A percentile compares a stretch with the other conserved stretches of the same genome.
These are phyloP conservation scores for Hsuehochloa calcarea DNA, from an alignment of 176 grass and related monocot genomes.

Conservation along the genomic window DNA sequence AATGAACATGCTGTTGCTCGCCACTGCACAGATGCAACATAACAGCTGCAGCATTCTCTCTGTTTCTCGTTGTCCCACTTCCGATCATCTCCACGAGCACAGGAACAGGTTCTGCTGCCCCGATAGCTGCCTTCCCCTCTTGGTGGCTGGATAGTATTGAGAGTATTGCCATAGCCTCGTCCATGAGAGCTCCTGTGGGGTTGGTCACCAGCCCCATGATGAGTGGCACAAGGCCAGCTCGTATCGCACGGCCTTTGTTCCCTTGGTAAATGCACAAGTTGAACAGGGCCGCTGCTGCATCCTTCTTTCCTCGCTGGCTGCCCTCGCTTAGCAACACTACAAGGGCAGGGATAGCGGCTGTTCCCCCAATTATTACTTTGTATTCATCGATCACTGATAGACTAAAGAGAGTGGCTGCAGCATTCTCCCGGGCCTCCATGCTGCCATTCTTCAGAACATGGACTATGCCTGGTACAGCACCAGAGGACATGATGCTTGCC, in stretches of 20 bases:
- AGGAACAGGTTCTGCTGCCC: slow-evolving; percentile 66
- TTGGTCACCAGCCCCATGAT: slow-evolving; percentile 81
- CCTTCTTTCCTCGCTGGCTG: slow-evolving; percentile 82
- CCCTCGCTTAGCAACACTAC: slow-evolving; percentile 81
- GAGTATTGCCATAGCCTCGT: slow-evolving; percentile 85
- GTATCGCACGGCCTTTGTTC: slow-evolving; percentile 78
- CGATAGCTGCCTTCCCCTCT: slow-evolving; percentile 72
- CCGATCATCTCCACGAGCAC: slow-evolving; percentile 74
- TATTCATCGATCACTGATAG: slow-evolving; percentile 86
- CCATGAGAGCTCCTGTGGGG: slow-evolving; percentile 57
- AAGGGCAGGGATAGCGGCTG: slow-evolving; percentile 77
- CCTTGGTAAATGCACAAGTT: slow-evolving; percentile 96
- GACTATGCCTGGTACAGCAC: slow-evolving; percentile 72
- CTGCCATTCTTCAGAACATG: slow-evolving; percentile 86
- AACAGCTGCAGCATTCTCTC: slow-evolving; percentile 85
- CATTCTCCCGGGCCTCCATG: slow-evolving; percentile 95
- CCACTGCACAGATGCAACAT: slow-evolving; percentile 71
- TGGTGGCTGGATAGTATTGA: slow-evolving; percentile 82
- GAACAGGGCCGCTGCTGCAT: slow-evolving; percentile 91
- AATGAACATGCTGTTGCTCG: slow-evolving; percentile 47
- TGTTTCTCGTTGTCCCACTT: slow-evolving; percentile 67
- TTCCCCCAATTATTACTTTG: slow-evolving; percentile 78
- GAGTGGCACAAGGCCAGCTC: slow-evolving; percentile 75
- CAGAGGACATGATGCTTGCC: slow-evolving; percentile 62
- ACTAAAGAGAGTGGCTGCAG: slow-evolving; percentile 91